Base-by-base conservation (phyloP, 2,329 filamentous ascomycete genomes). In the Aspergillus sp. region DNA sequence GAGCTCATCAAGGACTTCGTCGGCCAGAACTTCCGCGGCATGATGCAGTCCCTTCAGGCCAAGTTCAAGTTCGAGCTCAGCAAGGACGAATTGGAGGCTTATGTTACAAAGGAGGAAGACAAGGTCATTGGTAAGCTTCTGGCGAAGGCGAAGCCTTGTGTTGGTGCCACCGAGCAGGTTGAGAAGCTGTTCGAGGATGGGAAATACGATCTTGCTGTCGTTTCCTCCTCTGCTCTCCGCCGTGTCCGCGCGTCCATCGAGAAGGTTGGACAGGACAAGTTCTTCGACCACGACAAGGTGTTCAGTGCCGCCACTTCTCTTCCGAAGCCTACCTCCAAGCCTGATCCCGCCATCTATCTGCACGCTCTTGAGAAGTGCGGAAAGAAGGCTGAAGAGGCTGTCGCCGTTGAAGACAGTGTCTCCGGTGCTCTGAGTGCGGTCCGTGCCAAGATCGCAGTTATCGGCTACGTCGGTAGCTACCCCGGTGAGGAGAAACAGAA, bases 21-120 rank as follows among this genome's bases (percentile, higher is more conserved):
- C 66, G 92, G 93, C 68, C 89, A 95, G 75, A 96, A 96, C 83
- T 96, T 96, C 84, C 90, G 91, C 66, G 90, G 91, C 76, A 96
- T 96, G 90, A 87, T 96, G 78, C 76, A 80, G 58, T 86, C 85
- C 60, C 85, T 96, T 60, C 87, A 92, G 76, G 79, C 85, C 74
- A 88, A 89, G 75, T 87, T 90, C 81, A 81, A 82, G 75, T 93
- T 96, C 76, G 77, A 82, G 53, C 84, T 96, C 76, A 67, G 76
- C 24, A 74, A 81, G 18, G 85, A 85, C 2, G 89, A 96, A 70
- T 76, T 92, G 57, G 87, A 95, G 67, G 74, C 71, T 41, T 96
- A 91, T 73, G 90, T 96, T 61, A 81, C 79, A 66, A 81, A 82
- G 66, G 92, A 96, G 77, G 89, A 96, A 71, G 89, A 90, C 69